Conservation (phyloP, 352 stramenopile species). For the Pythium utonaiense region DNA sequence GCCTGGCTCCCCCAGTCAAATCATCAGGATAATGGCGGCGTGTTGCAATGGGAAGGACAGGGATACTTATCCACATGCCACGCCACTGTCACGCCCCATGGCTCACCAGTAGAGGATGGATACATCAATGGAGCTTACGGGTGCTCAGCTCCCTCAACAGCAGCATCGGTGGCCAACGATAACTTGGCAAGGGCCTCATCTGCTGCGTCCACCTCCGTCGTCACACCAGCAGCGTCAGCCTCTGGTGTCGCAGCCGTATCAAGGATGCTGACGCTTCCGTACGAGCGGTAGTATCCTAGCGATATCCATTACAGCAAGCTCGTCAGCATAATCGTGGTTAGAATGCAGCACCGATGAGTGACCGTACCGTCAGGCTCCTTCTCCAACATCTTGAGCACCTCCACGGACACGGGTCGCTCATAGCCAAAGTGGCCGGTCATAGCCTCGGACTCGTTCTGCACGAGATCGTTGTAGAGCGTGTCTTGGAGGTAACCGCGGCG, state of each 20-base stretch:
- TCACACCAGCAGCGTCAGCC: not conserved
- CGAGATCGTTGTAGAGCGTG: conserved; percentile 23
- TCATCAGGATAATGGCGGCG: not conserved
- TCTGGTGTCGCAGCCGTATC: not conserved
- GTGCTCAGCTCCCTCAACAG: not conserved
- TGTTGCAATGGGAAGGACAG: not conserved
- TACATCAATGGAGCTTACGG: too few species aligned
- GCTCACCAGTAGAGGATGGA: not conserved
- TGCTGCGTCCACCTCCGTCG: not conserved
- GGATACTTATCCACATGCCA: not conserved
- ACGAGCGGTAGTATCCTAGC: not conserved
- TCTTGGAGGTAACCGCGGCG: conserved; percentile 26
- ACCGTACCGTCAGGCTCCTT: conserved; percentile 29
- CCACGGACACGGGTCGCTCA: conserved; percentile 24
- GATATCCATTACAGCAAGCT: not conserved
- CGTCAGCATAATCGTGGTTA: too few species aligned
- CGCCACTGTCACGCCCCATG: not conserved
- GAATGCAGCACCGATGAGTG: too few species aligned
- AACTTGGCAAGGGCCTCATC: not conserved
- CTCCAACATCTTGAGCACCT: conserved; percentile 37
- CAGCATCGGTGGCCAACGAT: not conserved
- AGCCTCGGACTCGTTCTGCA: not conserved
- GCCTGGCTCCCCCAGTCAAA: not conserved
- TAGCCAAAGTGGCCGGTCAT: conserved; percentile 13
- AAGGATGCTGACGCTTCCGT: not conserved